phyloP scores from a whole-genome alignment of 1,139 yeast species.

The Saccharomyces uvarum region DNA sequence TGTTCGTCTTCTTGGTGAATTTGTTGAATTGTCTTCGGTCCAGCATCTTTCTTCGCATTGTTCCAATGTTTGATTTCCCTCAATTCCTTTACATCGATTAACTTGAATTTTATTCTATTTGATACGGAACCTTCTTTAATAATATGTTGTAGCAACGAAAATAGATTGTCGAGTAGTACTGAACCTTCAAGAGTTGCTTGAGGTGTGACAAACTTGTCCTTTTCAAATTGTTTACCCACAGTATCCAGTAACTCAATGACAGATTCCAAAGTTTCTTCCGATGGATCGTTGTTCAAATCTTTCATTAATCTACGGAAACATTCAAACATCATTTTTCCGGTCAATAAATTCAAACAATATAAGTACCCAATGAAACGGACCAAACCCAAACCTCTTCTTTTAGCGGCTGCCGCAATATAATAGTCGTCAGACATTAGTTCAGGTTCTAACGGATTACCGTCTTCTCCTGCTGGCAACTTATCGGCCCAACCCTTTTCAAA shows the following conservation, averaged over 20 bases:
- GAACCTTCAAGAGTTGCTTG: conserved; percentile 28
- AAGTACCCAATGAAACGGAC: conserved; percentile 93
- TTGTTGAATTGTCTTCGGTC: conserved; percentile 89
- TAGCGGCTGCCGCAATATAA: conserved; percentile 82
- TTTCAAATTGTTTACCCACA: conserved; percentile 74
- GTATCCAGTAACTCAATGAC: conserved; percentile 78
- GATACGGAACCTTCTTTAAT: conserved; percentile 52
- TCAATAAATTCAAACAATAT: conserved; percentile 68
- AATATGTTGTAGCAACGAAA: conserved; percentile 53
- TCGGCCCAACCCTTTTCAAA: conserved; percentile 94
- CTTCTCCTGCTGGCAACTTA: conserved; percentile 69
- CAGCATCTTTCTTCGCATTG: conserved; percentile 49
- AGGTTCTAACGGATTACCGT: conserved; percentile 69
- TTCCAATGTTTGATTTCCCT: conserved; percentile 42
- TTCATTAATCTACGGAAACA: conserved; percentile 53
- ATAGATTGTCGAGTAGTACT: conserved; percentile 49
- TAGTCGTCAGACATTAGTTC: conserved; percentile 96
- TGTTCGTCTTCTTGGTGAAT: conserved; percentile 73
- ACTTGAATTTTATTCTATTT: conserved; percentile 77
- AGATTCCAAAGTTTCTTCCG: conserved; percentile 88
- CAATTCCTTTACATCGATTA: conserved; percentile 81
- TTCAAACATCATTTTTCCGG: conserved; percentile 65
- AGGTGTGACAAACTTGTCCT: conserved; percentile 28
- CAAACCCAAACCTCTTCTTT: conserved; percentile 95
- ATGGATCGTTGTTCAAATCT: conserved; percentile 61